These are phyloP conservation scores for Cymbopogon citratus DNA, from an alignment of 176 grass and related monocot genomes.

Conservation along the genomic window DNA sequence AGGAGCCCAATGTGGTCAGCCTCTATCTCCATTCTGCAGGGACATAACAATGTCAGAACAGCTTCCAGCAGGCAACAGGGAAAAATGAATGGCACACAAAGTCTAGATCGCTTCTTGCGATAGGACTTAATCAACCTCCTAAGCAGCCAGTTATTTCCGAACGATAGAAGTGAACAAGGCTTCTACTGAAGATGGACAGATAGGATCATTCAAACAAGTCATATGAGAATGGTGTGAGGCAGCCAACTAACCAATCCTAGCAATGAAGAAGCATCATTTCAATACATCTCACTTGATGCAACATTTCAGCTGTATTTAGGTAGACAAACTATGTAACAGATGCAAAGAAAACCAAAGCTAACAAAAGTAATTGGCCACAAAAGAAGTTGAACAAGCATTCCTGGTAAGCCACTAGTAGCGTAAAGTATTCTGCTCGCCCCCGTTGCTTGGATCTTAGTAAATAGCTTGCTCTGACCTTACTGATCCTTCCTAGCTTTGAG, in stretches of 20 bases:
- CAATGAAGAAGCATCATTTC: background rate
- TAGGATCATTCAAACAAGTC: background rate
- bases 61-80: constrained; percentile 3
- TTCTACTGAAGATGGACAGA: background rate
- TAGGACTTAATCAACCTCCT: background rate
- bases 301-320: background rate
- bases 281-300: background rate
- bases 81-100: background rate
- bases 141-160: background rate
- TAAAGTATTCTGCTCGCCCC: background rate
- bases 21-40: constrained; percentile 90
- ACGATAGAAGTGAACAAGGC: background rate
- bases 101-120: background rate
- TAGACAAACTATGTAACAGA: background rate
- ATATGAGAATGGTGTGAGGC: background rate
- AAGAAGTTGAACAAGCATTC: too few species aligned
- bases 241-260: background rate
- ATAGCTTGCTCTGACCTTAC: background rate
- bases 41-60: background rate
- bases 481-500: background rate
- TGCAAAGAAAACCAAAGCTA: background rate
- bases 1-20: constrained; percentile 91
- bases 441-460: background rate
- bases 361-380: background rate
- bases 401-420: background rate